phyloP scores from a whole-genome alignment of 2,329 filamentous ascomycete genomes.

The Trichophyton simii region DNA sequence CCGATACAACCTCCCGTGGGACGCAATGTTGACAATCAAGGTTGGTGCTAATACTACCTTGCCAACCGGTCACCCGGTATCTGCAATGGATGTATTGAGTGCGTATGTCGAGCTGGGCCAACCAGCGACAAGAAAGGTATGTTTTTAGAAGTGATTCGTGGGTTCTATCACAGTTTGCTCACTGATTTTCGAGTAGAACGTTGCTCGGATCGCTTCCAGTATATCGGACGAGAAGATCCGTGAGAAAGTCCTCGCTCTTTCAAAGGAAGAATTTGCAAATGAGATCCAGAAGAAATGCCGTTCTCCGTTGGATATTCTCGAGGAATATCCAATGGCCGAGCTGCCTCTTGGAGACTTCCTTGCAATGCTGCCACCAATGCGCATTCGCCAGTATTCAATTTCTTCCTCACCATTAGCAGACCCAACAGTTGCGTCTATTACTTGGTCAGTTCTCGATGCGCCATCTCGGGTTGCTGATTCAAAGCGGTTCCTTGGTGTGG shows the following conservation, averaged over 20 bases:
- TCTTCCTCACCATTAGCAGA: not conserved
- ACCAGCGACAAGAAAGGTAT: not conserved
- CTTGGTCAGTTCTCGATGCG: not conserved
- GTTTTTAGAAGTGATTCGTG: not conserved
- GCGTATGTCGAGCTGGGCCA: conserved; percentile 1
- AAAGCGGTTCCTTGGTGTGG: not conserved
- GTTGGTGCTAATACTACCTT: not conserved
- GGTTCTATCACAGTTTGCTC: not conserved
- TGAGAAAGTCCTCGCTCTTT: not conserved
- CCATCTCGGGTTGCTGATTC: not conserved
- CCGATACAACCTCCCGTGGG: not conserved
- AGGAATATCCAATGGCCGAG: not conserved
- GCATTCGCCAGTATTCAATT: conserved; percentile 1
- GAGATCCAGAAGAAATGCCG: not conserved
- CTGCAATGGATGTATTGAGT: conserved; percentile 1
- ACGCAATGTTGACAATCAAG: not conserved
- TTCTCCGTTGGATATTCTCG: not conserved
- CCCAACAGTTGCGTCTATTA: not conserved
- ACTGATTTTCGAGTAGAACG: not conserved
- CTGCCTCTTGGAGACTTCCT: not conserved
- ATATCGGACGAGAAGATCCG: not conserved
- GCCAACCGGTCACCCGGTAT: not conserved
- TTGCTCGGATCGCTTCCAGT: not conserved
- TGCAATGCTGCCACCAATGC: not conserved
- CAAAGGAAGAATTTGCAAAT: not conserved